phyloP scores from a whole-genome alignment of 2,329 filamentous ascomycete species.

The Paecilomyces variotii region DNA sequence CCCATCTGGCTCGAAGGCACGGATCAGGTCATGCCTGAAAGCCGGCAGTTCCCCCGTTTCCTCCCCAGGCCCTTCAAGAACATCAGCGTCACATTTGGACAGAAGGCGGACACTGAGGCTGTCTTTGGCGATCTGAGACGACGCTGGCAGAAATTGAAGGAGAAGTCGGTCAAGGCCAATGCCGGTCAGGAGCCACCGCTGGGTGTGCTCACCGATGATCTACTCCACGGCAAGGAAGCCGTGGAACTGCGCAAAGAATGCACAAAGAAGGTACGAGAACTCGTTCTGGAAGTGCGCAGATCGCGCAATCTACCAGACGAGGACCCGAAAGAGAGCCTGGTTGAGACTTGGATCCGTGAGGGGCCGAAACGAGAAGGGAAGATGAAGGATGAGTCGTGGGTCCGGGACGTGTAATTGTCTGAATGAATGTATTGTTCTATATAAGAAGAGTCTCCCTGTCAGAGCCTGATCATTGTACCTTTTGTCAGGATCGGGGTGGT shows the following conservation, averaged over 20 bases:
- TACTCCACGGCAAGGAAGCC: slow-evolving; percentile 67
- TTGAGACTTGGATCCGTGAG: slow-evolving; percentile 68
- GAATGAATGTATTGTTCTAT: slow-evolving; percentile 4
- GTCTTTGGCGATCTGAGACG: slow-evolving; percentile 70
- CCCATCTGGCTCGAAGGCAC: slow-evolving; percentile 93
- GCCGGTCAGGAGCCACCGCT: slow-evolving; percentile 27
- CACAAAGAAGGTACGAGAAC: slow-evolving; percentile 65
- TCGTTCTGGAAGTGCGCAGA: slow-evolving; percentile 70
- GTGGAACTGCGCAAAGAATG: slow-evolving; percentile 70
- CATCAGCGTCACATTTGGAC: slow-evolving; percentile 69
- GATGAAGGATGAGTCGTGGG: slow-evolving; percentile 54
- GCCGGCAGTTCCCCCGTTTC: slow-evolving; percentile 69
- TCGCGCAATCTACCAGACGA: slow-evolving; percentile 69
- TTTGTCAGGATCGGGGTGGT: not conserved
- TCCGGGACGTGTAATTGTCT: slow-evolving; percentile 45
- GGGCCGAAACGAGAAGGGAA: slow-evolving; percentile 46
- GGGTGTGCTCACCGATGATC: slow-evolving; percentile 56
- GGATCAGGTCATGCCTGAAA: slow-evolving; percentile 81
- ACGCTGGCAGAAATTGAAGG: slow-evolving; percentile 62
- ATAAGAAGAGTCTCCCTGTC: not conserved
- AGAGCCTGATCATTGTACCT: not conserved
- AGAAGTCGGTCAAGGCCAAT: slow-evolving; percentile 42
- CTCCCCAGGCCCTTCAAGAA: slow-evolving; percentile 66
- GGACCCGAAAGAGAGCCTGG: slow-evolving; percentile 66
- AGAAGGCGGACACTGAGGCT: slow-evolving; percentile 62